A percentile compares a stretch with the other conserved stretches of the same genome.
phyloP scores from a whole-genome alignment of 345 rosid species.

The Conringia planisiliqua region DNA sequence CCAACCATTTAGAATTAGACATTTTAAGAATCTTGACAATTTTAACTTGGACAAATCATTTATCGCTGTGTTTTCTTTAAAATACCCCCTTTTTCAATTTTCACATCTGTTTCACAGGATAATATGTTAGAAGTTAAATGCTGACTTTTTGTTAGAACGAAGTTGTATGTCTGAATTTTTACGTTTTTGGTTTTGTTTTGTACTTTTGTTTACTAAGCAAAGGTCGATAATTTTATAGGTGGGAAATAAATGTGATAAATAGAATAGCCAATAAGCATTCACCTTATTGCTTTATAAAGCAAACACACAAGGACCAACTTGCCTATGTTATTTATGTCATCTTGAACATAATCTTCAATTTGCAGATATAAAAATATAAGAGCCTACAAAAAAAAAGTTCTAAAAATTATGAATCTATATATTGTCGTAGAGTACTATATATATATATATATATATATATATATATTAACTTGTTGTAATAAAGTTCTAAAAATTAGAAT shows the following conservation, averaged over 20 bases:
- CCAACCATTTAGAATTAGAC: neutral
- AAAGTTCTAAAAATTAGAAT: no score
- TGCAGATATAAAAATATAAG: neutral
- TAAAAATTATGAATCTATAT: no score
- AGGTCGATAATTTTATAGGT: neutral
- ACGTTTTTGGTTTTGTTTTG: neutral
- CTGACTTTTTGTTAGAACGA: neutral
- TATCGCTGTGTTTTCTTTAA: neutral
- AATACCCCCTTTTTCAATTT: neutral
- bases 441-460: no score
- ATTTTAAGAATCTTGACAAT: neutral
- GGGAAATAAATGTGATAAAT: constrained; percentile 17
- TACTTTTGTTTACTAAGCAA: neutral
- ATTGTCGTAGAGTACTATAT: no score
- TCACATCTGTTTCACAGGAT: neutral
- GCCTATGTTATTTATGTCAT: constrained; percentile 9
- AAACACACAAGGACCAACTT: constrained; percentile 29
- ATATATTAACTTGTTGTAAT: no score
- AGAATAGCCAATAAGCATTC: constrained; percentile 20
- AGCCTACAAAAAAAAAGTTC: neutral
- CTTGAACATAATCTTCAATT: neutral
- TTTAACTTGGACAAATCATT: neutral
- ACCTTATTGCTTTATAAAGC: constrained; percentile 5
- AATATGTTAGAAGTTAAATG: neutral
- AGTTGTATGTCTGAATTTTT: neutral